Percentiles rank a stretch among this genome's conserved stretches.
Evolutionary conservation across 768 basidiomycete genomes (phyloP).

Genomic region (Rhizopogon roseolus): DNA sequence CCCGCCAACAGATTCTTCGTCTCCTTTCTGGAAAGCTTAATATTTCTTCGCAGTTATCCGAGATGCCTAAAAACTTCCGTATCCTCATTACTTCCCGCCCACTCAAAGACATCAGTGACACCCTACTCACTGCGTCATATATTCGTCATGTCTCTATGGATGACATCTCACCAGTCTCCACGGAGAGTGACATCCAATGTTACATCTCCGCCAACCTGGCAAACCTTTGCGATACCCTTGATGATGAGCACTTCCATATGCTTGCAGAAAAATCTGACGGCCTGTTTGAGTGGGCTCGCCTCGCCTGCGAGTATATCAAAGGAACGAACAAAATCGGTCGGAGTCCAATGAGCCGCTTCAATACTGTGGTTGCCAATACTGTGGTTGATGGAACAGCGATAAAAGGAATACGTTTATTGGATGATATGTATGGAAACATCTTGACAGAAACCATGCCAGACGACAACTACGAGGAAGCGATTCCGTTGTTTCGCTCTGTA

Average conservation of each 20-base stretch:
- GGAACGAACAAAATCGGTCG: too few species aligned
- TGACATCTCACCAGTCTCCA: background rate
- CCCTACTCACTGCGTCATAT: background rate
- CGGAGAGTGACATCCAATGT: background rate
- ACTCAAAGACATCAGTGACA: slow-evolving; percentile 18
- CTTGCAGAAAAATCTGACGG: background rate
- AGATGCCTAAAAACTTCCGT: background rate
- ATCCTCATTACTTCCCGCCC: slow-evolving; percentile 26
- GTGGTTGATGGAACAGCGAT: background rate
- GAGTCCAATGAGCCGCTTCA: background rate
- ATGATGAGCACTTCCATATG: background rate
- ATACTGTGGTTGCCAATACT: background rate
- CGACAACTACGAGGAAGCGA: background rate
- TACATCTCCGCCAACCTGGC: background rate
- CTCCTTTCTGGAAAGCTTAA: slow-evolving; percentile 10
- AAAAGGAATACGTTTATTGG: background rate
- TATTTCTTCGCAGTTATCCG: too few species aligned
- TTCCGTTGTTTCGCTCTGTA: background rate
- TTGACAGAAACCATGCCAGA: background rate
- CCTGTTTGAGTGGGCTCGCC: too few species aligned
- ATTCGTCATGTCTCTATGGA: background rate
- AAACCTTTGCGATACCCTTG: background rate
- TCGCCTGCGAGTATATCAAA: too few species aligned
- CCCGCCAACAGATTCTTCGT: slow-evolving; percentile 14
- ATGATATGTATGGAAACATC: background rate